Evolutionary conservation across 2,329 filamentous ascomycete species (phyloP), one percentile per base, ranked within the genome.

Genomic region (Colletotrichum tropicale): DNA sequence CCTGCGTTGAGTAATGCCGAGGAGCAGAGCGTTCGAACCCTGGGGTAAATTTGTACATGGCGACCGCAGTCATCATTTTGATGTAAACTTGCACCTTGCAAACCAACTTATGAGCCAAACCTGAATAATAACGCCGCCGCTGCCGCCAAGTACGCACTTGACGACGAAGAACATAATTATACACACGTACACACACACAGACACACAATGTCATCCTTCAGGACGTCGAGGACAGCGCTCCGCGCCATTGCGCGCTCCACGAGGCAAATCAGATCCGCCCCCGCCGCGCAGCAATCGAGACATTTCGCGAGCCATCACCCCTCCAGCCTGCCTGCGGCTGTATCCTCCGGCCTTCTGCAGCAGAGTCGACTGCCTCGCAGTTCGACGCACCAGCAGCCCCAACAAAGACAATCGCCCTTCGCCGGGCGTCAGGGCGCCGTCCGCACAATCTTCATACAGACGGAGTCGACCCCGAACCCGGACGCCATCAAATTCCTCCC

Each of bases 401-500:
- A 70, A 67, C 77, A 61, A 70, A 55, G 76, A 18, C 71, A 55
- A 36, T 70, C 78, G 24, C 74, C 66, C 26, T 68, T 81, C 56
- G 78, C 79, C 76, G 70, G 80, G 58, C 78, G 81, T 66, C 81
- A 83, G 34, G 81, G 81, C 70, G 86, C 86, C 66, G 84, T 83
- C 75, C 93, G 96, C 78, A 96, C 93, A 28, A 98, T 99, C 85
- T 99, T 98, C 88, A 99, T 99, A 82, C 97, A 99, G 87, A 98
- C 96, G 7, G 96, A 98, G 83, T 91, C 91, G 78, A 99, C 97
- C 2, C 97, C 97, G 30, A 99, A 99, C 86, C 89, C 93, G n/a
- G 96, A 98, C 87, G 96, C 96, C 38, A 90, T 98, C 81, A 99
- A 99, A 87, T 99, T 99, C 87, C 91, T 98, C 52, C 97, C 97